A percentile compares a stretch with the other conserved stretches of the same genome.
phyloP scores from a whole-genome alignment of 768 basidiomycete species.

The Austroboletus eburneus region DNA sequence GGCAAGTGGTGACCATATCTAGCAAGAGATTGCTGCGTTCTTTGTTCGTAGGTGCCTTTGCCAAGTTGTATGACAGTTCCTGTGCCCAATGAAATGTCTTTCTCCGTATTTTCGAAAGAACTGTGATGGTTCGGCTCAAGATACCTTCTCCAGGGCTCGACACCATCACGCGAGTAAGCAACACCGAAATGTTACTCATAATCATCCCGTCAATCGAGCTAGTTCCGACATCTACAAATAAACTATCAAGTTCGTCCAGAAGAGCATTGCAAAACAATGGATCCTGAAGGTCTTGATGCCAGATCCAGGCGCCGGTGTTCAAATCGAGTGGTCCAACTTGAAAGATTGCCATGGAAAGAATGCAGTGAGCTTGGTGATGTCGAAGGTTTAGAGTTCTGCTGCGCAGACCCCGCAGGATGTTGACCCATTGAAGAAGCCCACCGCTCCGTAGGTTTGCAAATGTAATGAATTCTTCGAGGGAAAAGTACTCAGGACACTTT shows the following conservation, averaged over 20 bases:
- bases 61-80: background rate
- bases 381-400: background rate
- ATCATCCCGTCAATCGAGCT: slow-evolving; percentile 22
- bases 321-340: slow-evolving; percentile 21
- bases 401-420: background rate
- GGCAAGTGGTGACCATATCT: background rate
- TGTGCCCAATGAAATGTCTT: background rate
- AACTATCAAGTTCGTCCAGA: background rate
- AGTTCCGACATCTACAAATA: background rate
- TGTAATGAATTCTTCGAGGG: background rate
- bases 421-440: background rate
- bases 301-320: background rate
- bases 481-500: background rate
- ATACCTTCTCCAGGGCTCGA: background rate
- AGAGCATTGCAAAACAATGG: background rate
- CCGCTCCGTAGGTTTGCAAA: background rate
- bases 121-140: background rate
- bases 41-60: background rate
- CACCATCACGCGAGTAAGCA: slow-evolving; percentile 12
- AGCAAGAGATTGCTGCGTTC: background rate
- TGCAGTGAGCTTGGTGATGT: background rate
- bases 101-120: background rate
- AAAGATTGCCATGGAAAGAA: background rate
- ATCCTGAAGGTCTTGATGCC: background rate
- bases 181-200: slow-evolving; percentile 26